Base-by-base conservation (phyloP, 1,284 basidiomycete genomes). In the Malassezia sp. region DNA sequence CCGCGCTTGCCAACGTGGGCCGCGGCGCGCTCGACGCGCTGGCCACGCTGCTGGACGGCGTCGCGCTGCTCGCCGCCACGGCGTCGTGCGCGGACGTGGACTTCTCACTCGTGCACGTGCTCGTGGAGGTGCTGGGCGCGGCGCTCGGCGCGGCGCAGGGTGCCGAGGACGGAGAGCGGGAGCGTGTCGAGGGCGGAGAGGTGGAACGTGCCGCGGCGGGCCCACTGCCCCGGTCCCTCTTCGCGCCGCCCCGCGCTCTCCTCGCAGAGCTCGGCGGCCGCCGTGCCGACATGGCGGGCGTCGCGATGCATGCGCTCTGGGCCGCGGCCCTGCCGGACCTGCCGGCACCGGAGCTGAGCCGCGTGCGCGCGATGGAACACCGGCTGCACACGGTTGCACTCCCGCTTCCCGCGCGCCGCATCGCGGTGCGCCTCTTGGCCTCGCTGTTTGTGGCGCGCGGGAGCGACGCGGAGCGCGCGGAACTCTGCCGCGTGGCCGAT, bases 21-120 rank as follows among this genome's bases (percentile, higher is more conserved):
- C 15, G 6, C 5, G 17, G 17, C 4, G 12, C 27, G 26, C 17
- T 14, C 22, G 21, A 20, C 9, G 23, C 27, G 17, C 23, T 45
- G 4, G 23, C 22, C 18, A 22, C 33, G 5, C 11, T 38, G 8
- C 3, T 44, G 34, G 35, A 49, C 20, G 30, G 35, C 5, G 21
- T 24, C 23, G 34, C 20, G 15, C n/a, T 38, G 11, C 14, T 50
- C 4, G 18, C 8, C 11, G 24, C 28, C 5, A 28, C 38, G 33
- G 21, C 24, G 14, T 7, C 4, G 10, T 5, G 7, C 9, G 22
- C 36, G 15, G 23, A 37, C 14, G 20, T 35, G 11, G 72, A 74
- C 52, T 74, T 73, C 53, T 74, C 74, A 8, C 67, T 74, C 1
- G 63, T 74, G 9, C 72, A 71, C 47, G 64, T 74, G 17, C 60